Evolutionary conservation across 495 filamentous ascomycete genomes (phyloP).

Genomic region (Xylaria flabelliformis): DNA sequence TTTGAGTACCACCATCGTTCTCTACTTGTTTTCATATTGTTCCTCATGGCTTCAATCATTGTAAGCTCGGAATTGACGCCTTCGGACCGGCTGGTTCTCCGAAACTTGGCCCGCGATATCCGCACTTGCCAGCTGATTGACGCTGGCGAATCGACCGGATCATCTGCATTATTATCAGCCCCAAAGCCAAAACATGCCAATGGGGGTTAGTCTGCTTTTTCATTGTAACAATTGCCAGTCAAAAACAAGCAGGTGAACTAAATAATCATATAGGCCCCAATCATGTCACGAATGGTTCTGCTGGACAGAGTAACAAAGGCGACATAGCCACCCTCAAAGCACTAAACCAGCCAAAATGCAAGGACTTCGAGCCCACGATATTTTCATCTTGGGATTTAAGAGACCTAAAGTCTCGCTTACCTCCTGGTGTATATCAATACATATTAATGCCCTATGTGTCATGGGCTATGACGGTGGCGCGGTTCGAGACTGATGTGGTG

Average conservation of each 20-base stretch:
- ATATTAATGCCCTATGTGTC: slow-evolving; percentile 63
- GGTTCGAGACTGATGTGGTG: slow-evolving; percentile 70
- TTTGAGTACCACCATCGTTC: neutral
- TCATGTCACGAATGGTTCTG: slow-evolving; percentile 14
- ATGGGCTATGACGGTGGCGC: slow-evolving; percentile 61
- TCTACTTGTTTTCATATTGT: neutral
- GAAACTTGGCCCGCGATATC: slow-evolving; percentile 52
- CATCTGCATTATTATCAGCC: neutral
- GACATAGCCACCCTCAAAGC: slow-evolving; percentile 52
- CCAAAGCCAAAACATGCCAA: slow-evolving; percentile 7
- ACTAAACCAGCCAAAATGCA: slow-evolving; percentile 57
- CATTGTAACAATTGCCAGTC: neutral
- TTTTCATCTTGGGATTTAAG: slow-evolving; percentile 48
- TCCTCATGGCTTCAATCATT: slow-evolving; percentile 36
- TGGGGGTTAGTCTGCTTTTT: slow-evolving; percentile 13
- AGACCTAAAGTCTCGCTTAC: slow-evolving; percentile 36
- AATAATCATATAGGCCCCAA: slow-evolving; percentile 21
- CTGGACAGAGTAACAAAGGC: slow-evolving; percentile 31
- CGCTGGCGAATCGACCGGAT: slow-evolving; percentile 19
- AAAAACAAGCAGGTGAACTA: neutral
- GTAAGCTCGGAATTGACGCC: slow-evolving; percentile 57
- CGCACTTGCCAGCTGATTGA: slow-evolving; percentile 22
- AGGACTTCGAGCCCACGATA: slow-evolving; percentile 46
- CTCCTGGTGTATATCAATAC: slow-evolving; percentile 48
- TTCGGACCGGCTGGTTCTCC: slow-evolving; percentile 57